Conservation (phyloP, 2,329 filamentous ascomycete genomes). For the Talaromyces atroroseus region DNA sequence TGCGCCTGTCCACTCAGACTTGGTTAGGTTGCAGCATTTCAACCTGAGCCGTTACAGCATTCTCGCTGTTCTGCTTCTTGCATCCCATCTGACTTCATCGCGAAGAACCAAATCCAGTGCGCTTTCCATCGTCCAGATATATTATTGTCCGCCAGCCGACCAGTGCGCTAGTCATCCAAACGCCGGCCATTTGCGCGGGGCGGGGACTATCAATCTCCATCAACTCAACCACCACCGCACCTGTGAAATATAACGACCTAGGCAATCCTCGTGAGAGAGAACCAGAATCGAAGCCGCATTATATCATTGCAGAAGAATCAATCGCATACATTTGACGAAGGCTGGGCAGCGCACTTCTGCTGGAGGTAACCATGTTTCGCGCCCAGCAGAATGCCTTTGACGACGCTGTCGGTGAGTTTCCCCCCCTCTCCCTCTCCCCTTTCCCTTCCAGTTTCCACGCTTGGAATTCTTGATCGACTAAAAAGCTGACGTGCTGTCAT, state of each 20-base stretch:
- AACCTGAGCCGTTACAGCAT: neutral
- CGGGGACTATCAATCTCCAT: neutral
- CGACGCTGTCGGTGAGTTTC: slow-evolving; percentile 59
- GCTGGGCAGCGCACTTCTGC: neutral
- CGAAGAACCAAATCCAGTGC: neutral
- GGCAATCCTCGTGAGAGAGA: neutral
- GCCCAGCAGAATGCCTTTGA: slow-evolving; percentile 64
- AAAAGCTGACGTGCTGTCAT: neutral
- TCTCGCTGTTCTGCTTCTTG: neutral
- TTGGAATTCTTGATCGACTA: neutral
- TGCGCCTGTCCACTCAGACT: neutral
- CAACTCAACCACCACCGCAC: neutral
- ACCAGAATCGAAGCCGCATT: neutral
- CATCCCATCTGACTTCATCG: neutral
- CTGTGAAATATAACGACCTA: neutral
- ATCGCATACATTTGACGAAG: neutral
- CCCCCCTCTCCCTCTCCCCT: neutral
- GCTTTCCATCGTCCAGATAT: neutral
- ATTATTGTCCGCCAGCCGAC: neutral
- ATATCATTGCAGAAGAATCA: neutral
- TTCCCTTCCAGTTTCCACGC: neutral
- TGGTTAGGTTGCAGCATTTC: slow-evolving; percentile 14
- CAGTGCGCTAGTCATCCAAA: neutral
- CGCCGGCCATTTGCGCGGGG: neutral
- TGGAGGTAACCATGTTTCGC: slow-evolving; percentile 48